Conservation (phyloP, 2,329 filamentous ascomycete species). For the Ceratocystis huliohia region DNA sequence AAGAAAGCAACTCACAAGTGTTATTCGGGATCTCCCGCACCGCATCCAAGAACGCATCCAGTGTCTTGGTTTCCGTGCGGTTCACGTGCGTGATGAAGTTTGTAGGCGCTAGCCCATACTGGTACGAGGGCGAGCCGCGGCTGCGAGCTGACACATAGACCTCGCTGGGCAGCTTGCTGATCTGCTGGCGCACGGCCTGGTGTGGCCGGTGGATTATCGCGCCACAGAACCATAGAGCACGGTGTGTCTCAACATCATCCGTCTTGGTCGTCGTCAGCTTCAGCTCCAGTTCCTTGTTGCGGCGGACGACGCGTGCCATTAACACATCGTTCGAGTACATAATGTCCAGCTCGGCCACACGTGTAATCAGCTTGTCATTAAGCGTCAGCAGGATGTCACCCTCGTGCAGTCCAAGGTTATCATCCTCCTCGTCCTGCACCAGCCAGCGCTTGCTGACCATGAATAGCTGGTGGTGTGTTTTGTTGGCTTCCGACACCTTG, state of each 20-base stretch:
- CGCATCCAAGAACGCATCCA: conserved; percentile 66
- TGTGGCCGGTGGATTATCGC: conserved; percentile 87
- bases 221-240: conserved; percentile 87
- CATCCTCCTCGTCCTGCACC: conserved; percentile 38
- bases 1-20: conserved; percentile 48
- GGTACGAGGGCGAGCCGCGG: conserved; percentile 70
- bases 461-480: conserved; percentile 88
- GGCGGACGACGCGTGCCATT: conserved; percentile 74
- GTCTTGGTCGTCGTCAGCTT: conserved; percentile 76
- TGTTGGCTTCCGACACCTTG: conserved; percentile 76
- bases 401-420: conserved; percentile 49
- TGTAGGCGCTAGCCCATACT: conserved; percentile 85
- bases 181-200: conserved; percentile 92
- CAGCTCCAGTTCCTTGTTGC: conserved; percentile 65
- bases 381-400: conserved; percentile 86
- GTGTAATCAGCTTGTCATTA: conserved; percentile 84
- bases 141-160: conserved; percentile 87
- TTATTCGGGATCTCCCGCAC: conserved; percentile 88
- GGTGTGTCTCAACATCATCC: conserved; percentile 81
- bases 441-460: conserved; percentile 89
- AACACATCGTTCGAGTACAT: conserved; percentile 86
- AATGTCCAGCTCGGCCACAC: conserved; percentile 81
- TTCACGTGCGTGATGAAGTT: conserved; percentile 98
- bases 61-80: conserved; percentile 67
- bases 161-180: conserved; percentile 89